phyloP scores from a whole-genome alignment of 1,284 basidiomycete species.

The Puccinia horiana region DNA sequence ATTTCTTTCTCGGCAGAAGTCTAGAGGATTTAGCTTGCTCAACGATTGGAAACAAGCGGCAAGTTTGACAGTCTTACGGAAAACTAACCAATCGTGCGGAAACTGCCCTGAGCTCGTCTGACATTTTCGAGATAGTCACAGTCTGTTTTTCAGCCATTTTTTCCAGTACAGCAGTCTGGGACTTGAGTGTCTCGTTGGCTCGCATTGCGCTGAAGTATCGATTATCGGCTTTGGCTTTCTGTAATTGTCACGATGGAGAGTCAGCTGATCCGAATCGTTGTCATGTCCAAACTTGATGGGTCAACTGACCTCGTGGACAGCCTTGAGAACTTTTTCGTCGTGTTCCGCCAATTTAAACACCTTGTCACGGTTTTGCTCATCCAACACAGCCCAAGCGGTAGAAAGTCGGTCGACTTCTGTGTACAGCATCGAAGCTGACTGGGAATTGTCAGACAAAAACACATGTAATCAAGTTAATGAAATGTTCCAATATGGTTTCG shows the following conservation, averaged over 20 bases:
- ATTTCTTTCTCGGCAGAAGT: constrained; percentile 63
- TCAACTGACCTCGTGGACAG: constrained; percentile 58
- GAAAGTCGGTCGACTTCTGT: constrained; percentile 83
- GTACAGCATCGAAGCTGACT: constrained; percentile 77
- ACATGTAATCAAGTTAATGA: constrained; percentile 3
- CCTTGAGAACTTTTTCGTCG: constrained; percentile 70
- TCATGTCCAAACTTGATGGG: background rate
- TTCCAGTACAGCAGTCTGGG: constrained; percentile 71
- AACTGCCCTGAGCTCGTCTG: constrained; percentile 69
- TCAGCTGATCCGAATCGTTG: background rate
- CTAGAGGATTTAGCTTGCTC: constrained; percentile 58
- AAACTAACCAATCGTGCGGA: constrained; percentile 65
- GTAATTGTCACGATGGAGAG: constrained; percentile 26
- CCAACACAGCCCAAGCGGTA: constrained; percentile 81
- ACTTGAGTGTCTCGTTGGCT: constrained; percentile 78
- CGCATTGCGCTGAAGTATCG: constrained; percentile 90
- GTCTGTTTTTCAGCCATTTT: constrained; percentile 75
- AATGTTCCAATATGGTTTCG: background rate
- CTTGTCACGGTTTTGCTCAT: constrained; percentile 78
- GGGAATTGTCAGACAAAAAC: constrained; percentile 3
- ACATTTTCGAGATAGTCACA: constrained; percentile 71
- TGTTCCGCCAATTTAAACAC: constrained; percentile 74
- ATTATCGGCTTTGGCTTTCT: constrained; percentile 91
- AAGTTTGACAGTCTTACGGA: background rate
- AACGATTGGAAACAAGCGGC: background rate